Evolutionary conservation across 2,329 filamentous ascomycete species (phyloP).

Genomic region (Bipolaris victoriae): DNA sequence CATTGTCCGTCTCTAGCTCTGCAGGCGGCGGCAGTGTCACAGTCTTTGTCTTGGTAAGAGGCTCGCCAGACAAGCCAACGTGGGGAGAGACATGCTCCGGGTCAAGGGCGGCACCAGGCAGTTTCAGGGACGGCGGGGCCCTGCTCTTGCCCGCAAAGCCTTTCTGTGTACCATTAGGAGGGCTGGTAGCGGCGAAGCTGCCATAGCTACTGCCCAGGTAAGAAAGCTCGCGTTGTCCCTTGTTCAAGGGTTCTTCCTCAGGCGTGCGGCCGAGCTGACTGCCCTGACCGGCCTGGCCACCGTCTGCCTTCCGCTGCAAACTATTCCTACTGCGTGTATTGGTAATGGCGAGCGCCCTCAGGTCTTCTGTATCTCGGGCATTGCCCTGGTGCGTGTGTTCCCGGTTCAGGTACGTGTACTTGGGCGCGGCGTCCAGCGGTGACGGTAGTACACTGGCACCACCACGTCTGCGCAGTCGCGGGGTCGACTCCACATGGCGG

Average conservation of each 20-base stretch:
- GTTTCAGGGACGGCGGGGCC: constrained; percentile 59
- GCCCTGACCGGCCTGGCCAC: constrained; percentile 19
- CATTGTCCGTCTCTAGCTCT: constrained; percentile 38
- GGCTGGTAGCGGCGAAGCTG: constrained; percentile 66
- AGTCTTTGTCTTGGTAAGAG: constrained; percentile 25
- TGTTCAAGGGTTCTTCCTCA: constrained; percentile 42
- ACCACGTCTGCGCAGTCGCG: constrained; percentile 49
- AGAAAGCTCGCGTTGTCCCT: constrained; percentile 18
- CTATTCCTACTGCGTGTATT: constrained; percentile 32
- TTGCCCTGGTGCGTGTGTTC: constrained; percentile 25
- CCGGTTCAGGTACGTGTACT: constrained; percentile 52
- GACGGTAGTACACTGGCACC: constrained; percentile 42
- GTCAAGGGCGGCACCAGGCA: constrained; percentile 67
- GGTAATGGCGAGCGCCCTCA: constrained; percentile 33
- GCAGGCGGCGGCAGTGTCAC: constrained; percentile 27
- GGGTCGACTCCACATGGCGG: constrained; percentile 62
- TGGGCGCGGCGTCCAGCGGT: constrained; percentile 47
- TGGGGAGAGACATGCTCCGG: constrained; percentile 40
- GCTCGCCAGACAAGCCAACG: constrained; percentile 21
- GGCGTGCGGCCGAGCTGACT: constrained; percentile 26
- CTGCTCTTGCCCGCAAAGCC: constrained; percentile 27
- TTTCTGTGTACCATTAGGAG: constrained; percentile 37
- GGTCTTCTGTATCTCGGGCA: constrained; percentile 30
- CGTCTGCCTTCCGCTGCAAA: constrained; percentile 21
- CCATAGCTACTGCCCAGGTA: constrained; percentile 62